Percentiles rank a stretch among this genome's conserved stretches.
Evolutionary conservation across 345 rosid genomes (phyloP).

Genomic region (Noccaea caerulescens): DNA sequence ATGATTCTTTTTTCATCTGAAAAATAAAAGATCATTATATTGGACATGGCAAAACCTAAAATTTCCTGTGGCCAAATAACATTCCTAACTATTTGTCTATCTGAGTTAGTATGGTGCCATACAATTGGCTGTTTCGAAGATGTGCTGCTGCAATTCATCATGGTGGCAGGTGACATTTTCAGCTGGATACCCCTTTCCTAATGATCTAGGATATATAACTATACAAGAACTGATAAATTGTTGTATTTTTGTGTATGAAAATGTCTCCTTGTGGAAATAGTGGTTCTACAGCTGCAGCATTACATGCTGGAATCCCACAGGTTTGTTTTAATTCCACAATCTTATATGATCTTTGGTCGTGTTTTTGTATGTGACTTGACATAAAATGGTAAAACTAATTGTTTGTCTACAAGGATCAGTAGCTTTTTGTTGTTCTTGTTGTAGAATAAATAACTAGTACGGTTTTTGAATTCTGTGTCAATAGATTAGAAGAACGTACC

Average conservation of each 20-base stretch:
- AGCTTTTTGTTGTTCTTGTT: neutral
- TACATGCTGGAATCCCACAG: slow-evolving; percentile 82
- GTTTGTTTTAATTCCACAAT: slow-evolving; percentile 44
- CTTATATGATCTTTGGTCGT: neutral
- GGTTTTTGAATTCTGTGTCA: neutral
- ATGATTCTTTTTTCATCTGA: neutral
- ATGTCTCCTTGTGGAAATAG: slow-evolving; percentile 44
- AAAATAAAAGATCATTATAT: neutral
- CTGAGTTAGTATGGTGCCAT: slow-evolving; percentile 65
- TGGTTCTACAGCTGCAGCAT: slow-evolving; percentile 92
- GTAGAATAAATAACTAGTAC: neutral
- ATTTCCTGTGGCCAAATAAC: neutral
- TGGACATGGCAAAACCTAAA: neutral
- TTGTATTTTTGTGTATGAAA: slow-evolving; percentile 21
- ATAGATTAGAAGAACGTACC: slow-evolving; percentile 4
- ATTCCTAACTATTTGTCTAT: neutral
- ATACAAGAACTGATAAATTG: slow-evolving; percentile 23
- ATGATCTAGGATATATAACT: slow-evolving; percentile 3
- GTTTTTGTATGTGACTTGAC: slow-evolving; percentile 1
- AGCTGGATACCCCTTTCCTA: slow-evolving; percentile 17
- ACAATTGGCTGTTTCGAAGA: slow-evolving; percentile 68
- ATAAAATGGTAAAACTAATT: slow-evolving; percentile 4
- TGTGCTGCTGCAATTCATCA: slow-evolving; percentile 87
- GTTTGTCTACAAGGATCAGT: neutral
- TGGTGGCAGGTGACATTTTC: slow-evolving; percentile 74